A percentile compares a stretch with the other conserved stretches of the same genome.
phyloP scores from a whole-genome alignment of 139 green algal genomes.

The Auxenochlorella pyrenoidosa region DNA sequence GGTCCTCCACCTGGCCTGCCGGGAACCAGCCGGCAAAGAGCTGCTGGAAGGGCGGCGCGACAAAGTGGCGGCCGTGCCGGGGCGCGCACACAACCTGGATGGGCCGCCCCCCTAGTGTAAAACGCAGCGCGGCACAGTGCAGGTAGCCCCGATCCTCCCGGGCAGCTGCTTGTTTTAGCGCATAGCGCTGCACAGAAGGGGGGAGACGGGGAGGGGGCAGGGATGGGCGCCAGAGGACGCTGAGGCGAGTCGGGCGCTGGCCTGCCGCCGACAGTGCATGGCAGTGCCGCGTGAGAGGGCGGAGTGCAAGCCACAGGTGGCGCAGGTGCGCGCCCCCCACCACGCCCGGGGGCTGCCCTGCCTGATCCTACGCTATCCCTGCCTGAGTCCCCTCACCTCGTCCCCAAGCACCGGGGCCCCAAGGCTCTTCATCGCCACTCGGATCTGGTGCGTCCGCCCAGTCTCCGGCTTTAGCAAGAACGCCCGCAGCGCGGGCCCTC shows the following conservation, averaged over 20 bases:
- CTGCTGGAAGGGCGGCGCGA: neutral
- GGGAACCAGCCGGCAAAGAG: slow-evolving; percentile 37
- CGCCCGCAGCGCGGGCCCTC: slow-evolving; percentile 8
- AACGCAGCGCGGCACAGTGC: slow-evolving; percentile 49
- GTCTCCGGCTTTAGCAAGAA: slow-evolving; percentile 52
- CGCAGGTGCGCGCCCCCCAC: too few relatives aligned
- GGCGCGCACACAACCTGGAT: slow-evolving; percentile 43
- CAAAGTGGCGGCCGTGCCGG: slow-evolving; percentile 32
- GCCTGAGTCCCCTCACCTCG: neutral
- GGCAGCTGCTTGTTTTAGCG: neutral
- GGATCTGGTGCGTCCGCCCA: slow-evolving; percentile 56
- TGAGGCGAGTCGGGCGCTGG: too few relatives aligned
- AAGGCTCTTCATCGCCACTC: slow-evolving; percentile 50
- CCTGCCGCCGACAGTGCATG: neutral
- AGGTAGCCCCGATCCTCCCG: slow-evolving; percentile 46
- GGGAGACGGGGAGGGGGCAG: too few relatives aligned
- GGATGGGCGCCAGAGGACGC: too few relatives aligned
- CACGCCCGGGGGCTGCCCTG: too few relatives aligned
- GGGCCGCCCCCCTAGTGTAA: slow-evolving; percentile 1
- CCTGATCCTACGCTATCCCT: neutral
- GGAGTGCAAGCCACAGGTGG: too few relatives aligned
- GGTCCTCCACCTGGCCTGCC: neutral
- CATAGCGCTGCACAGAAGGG: slow-evolving; percentile 9
- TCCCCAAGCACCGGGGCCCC: slow-evolving; percentile 50
- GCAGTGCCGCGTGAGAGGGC: too few relatives aligned